These are phyloP conservation scores for Cryptosporidium parvum DNA, from an alignment of 169 alveolate species.

Conservation along the genomic window DNA sequence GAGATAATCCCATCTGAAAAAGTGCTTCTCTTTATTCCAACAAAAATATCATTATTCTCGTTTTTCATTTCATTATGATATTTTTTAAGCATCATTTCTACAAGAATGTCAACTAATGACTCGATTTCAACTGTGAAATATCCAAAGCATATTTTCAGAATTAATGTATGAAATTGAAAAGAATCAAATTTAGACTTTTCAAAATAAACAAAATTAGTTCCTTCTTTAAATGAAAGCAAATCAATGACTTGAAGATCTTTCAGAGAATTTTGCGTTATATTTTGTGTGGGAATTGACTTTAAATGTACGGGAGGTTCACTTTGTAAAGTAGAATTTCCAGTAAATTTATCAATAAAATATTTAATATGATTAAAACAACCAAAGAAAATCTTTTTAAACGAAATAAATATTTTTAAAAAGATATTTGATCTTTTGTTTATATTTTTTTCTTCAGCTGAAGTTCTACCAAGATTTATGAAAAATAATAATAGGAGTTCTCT, in stretches of 20 bases:
- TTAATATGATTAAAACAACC: neutral
- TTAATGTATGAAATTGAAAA: neutral
- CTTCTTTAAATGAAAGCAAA: constrained; percentile 13
- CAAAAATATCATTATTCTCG: neutral
- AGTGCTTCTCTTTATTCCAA: constrained; percentile 6
- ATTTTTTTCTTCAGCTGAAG: neutral
- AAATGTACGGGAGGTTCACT: neutral
- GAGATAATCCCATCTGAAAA: constrained; percentile 20
- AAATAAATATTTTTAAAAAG: neutral
- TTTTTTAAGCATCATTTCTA: neutral
- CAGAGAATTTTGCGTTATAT: neutral
- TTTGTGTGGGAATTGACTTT: neutral
- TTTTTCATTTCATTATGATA: neutral
- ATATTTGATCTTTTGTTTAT: neutral
- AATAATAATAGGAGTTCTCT: constrained; percentile 55
- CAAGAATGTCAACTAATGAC: constrained; percentile 12
- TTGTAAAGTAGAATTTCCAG: neutral
- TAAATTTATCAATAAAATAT: neutral
- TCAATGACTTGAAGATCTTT: constrained; percentile 29
- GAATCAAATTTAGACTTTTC: constrained; percentile 1
- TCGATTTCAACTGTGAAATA: constrained; percentile 32
- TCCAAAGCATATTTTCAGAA: constrained; percentile 9
- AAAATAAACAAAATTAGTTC: constrained; percentile 16
- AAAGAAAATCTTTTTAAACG: neutral
- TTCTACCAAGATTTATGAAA: constrained; percentile 47